Evolutionary conservation across 202 grass and related monocot species (phyloP).

Genomic region (Tripidium arundinaceum): DNA sequence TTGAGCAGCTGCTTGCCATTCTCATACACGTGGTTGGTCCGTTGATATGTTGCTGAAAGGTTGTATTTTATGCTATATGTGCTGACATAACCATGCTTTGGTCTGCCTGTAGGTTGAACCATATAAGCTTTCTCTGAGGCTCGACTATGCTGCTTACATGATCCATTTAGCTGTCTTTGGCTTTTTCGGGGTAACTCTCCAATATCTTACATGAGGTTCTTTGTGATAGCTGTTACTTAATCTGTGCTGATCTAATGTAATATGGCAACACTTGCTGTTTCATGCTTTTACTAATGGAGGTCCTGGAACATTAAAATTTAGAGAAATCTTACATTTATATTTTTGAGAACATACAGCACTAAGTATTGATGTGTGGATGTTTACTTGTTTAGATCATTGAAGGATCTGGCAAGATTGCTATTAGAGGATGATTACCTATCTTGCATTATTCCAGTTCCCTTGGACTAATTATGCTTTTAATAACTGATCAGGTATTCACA

Average conservation of each 20-base stretch:
- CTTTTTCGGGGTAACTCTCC: slow-evolving; percentile 75
- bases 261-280: background rate
- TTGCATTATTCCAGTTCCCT: background rate
- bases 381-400: background rate
- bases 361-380: background rate
- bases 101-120: slow-evolving; percentile 51
- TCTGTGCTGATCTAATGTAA: background rate
- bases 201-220: background rate
- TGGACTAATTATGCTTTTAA: slow-evolving; percentile 9
- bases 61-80: background rate
- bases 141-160: slow-evolving; percentile 80
- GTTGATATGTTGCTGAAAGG: background rate
- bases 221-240: slow-evolving; percentile 13
- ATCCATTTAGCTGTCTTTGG: slow-evolving; percentile 75
- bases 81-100: slow-evolving; percentile 16
- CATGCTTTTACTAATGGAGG: background rate
- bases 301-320: background rate
- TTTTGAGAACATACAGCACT: background rate
- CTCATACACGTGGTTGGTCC: background rate
- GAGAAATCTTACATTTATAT: background rate
- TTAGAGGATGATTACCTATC: background rate
- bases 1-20: background rate
- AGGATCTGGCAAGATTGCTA: background rate
- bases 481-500: slow-evolving; percentile 71
- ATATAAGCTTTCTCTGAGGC: slow-evolving; percentile 48